These are phyloP conservation scores for Phragmites australis DNA, from an alignment of 176 grass and related monocot species.

Conservation along the genomic window DNA sequence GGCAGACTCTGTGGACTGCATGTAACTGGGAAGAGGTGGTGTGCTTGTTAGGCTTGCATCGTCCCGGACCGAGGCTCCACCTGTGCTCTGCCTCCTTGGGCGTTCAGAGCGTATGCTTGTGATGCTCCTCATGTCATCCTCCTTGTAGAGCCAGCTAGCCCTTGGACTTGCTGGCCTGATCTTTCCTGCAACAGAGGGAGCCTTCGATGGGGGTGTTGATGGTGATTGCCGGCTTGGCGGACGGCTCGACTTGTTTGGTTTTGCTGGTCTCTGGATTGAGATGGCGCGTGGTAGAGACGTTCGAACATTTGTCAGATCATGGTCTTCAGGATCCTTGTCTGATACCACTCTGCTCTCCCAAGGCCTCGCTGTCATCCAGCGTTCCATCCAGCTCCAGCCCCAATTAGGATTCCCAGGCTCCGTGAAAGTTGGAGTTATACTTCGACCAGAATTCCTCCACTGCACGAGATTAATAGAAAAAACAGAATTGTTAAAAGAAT, in stretches of 20 bases:
- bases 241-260: conserved; percentile 59
- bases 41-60: conserved; percentile 73
- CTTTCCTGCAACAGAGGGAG: conserved; percentile 48
- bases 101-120: conserved; percentile 74
- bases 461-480: conserved; percentile 38
- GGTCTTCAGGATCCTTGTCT: conserved; percentile 57
- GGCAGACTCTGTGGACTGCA: conserved; percentile 87
- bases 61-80: conserved; percentile 66
- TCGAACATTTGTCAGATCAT: conserved; percentile 15
- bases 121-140: conserved; percentile 84
- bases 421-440: conserved; percentile 57
- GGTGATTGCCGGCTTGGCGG: conserved; percentile 63
- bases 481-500: not conserved
- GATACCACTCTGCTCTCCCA: conserved; percentile 55
- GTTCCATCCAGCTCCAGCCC: conserved; percentile 98
- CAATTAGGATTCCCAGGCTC: conserved; percentile 86
- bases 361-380: conserved; percentile 81
- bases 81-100: conserved; percentile 66
- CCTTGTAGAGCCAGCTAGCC: conserved; percentile 50
- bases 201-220: conserved; percentile 65
- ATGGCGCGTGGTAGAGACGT: conserved; percentile 33
- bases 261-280: conserved; percentile 46
- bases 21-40: conserved; percentile 71
- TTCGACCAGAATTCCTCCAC: conserved; percentile 73
- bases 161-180: conserved; percentile 67